Conservation (phyloP, 2,329 filamentous ascomycete genomes). For the Periconia sp. region DNA sequence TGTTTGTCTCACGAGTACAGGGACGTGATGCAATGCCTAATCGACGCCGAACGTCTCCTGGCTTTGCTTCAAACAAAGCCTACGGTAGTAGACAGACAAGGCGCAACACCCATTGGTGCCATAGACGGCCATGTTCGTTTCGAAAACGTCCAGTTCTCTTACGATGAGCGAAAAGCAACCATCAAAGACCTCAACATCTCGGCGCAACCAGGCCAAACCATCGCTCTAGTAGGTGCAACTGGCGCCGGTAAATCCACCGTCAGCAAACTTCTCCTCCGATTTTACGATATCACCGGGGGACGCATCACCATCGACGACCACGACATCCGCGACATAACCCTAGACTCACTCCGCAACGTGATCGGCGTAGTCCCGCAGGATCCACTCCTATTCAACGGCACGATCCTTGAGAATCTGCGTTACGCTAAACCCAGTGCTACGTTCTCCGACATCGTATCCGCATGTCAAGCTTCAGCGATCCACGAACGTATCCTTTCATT, state of each 20-base stretch:
- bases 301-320: slow-evolving; percentile 58
- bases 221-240: slow-evolving; percentile 62
- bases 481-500: slow-evolving; percentile 64
- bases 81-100: slow-evolving; percentile 47
- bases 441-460: slow-evolving; percentile 58
- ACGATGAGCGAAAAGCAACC: slow-evolving; percentile 39
- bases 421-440: slow-evolving; percentile 61
- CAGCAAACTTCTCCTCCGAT: slow-evolving; percentile 59
- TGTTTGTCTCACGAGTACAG: slow-evolving; percentile 49
- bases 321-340: slow-evolving; percentile 58
- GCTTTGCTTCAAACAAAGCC: slow-evolving; percentile 58
- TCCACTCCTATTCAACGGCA: slow-evolving; percentile 62
- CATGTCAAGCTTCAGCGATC: slow-evolving; percentile 60
- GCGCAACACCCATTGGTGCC: slow-evolving; percentile 41
- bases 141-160: slow-evolving; percentile 55
- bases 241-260: slow-evolving; percentile 61
- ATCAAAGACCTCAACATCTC: slow-evolving; percentile 52
- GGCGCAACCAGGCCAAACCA: slow-evolving; percentile 52
- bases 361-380: slow-evolving; percentile 66
- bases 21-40: slow-evolving; percentile 51
- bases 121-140: slow-evolving; percentile 53
- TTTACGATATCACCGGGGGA: slow-evolving; percentile 58
- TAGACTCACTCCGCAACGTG: slow-evolving; percentile 57
- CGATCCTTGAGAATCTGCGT: slow-evolving; percentile 63
- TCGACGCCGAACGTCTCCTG: slow-evolving; percentile 63